Evolutionary conservation across 805 yeast species (phyloP).

Genomic region (Yarrowia alimentaria): DNA sequence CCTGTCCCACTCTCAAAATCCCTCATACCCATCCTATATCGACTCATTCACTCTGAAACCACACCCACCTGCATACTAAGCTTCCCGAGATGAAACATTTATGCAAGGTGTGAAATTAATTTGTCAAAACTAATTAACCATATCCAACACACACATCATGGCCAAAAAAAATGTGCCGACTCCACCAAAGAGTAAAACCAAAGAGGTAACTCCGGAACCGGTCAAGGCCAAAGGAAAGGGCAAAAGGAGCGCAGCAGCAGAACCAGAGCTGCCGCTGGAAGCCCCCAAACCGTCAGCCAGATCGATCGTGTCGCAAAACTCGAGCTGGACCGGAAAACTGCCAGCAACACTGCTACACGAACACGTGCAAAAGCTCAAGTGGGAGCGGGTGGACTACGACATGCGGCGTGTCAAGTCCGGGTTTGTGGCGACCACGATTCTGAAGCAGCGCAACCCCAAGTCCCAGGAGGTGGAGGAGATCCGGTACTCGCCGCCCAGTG

Average conservation of each 20-base stretch:
- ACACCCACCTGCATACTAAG: no score
- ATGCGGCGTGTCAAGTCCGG: constrained; percentile 58
- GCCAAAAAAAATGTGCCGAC: constrained; percentile 13
- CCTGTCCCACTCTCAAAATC: no score
- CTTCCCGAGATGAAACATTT: no score
- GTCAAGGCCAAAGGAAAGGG: constrained; percentile 1
- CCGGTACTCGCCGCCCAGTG: constrained; percentile 52
- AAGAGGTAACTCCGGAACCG: background rate
- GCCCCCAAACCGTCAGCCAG: constrained; percentile 19
- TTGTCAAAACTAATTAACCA: background rate
- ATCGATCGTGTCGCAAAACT: constrained; percentile 54
- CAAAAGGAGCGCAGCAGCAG: constrained; percentile 7
- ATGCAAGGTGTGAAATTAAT: no score
- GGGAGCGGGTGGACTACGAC: constrained; percentile 83
- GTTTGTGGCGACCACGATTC: constrained; percentile 59
- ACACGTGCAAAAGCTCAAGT: constrained; percentile 79
- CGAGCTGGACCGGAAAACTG: constrained; percentile 92
- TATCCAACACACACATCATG: background rate
- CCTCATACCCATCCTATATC: no score
- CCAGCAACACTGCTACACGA: constrained; percentile 87
- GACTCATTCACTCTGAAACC: no score
- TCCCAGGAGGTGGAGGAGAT: constrained; percentile 64
- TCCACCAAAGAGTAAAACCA: no score
- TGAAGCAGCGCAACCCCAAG: constrained; percentile 78
- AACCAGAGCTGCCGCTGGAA: background rate